Evolutionary conservation across 768 basidiomycete genomes (phyloP).

Genomic region (Naganishia antarctica): DNA sequence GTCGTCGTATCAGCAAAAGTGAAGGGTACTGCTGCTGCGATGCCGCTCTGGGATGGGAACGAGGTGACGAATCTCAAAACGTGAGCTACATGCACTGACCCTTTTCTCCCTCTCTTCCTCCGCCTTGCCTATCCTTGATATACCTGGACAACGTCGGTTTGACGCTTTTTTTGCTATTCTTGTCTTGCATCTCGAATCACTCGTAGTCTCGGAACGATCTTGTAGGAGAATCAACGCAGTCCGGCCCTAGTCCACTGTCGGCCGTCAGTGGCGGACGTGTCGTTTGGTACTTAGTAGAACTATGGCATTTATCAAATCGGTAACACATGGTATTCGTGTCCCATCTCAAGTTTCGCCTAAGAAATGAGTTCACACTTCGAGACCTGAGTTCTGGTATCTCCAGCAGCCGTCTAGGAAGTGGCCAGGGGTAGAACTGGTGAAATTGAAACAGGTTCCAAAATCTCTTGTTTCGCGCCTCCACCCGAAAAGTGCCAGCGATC

Average conservation of each 20-base stretch:
- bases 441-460: no score
- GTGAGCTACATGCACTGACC: slow-evolving; percentile 17
- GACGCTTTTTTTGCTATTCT: slow-evolving; percentile 5
- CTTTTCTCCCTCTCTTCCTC: slow-evolving; percentile 1
- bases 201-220: slow-evolving; percentile 18
- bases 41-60: background rate
- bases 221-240: background rate
- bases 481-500: background rate
- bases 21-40: background rate
- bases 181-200: slow-evolving; percentile 2
- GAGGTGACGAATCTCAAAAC: slow-evolving; percentile 13
- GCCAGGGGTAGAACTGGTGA: no score
- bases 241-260: no score
- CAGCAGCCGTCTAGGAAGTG: no score
- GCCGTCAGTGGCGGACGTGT: no score
- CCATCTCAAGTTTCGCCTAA: no score
- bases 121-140: background rate
- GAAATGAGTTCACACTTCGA: no score
- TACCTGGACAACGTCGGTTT: slow-evolving; percentile 8
- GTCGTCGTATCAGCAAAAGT: slow-evolving; percentile 23
- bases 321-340: no score
- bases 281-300: no score
- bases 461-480: background rate
- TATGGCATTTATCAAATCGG: no score
- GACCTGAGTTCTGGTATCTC: no score